Percentiles rank a stretch among this genome's conserved stretches.
phyloP scores from a whole-genome alignment of 352 stramenopile species.

The Globisporangium rhizosaccharum region DNA sequence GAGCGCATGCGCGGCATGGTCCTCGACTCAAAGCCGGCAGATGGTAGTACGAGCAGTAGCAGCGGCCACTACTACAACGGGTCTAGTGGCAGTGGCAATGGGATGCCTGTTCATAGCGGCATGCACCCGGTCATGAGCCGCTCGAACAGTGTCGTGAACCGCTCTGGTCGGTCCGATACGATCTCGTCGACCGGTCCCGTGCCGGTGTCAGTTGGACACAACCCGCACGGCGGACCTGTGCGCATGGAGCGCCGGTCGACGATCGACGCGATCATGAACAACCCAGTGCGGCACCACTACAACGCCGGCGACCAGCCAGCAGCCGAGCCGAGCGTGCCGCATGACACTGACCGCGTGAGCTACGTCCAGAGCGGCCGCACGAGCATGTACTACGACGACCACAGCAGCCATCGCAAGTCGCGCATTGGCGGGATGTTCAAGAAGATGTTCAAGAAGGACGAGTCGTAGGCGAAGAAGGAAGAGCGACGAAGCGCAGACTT shows the following conservation, averaged over 20 bases:
- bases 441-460: conserved; percentile 89
- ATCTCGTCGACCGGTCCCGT: conserved; percentile 51
- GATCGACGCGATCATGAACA: conserved; percentile 50
- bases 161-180: conserved; percentile 52
- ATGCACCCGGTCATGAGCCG: conserved; percentile 9
- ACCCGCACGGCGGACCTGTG: conserved; percentile 11
- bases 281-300: conserved; percentile 18
- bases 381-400: conserved; percentile 64
- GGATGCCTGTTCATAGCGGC: background rate
- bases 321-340: conserved; percentile 6
- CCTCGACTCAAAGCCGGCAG: conserved; percentile 32
- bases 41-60: conserved; percentile 16
- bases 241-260: conserved; percentile 34
- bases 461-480: conserved; percentile 6
- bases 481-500: too few relatives aligned
- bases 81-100: background rate
- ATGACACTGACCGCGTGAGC: conserved; percentile 21
- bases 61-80: background rate
- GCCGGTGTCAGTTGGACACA: conserved; percentile 51
- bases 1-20: conserved; percentile 48
- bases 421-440: conserved; percentile 85
- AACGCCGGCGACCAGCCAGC: conserved; percentile 4
- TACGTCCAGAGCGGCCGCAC: conserved; percentile 20
- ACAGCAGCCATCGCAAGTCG: conserved; percentile 58
- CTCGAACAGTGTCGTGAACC: conserved; percentile 19